Evolutionary conservation across 2,329 filamentous ascomycete genomes (phyloP), one percentile per base, ranked within the genome.

Genomic region (Allantophomopsis lycopodina): DNA sequence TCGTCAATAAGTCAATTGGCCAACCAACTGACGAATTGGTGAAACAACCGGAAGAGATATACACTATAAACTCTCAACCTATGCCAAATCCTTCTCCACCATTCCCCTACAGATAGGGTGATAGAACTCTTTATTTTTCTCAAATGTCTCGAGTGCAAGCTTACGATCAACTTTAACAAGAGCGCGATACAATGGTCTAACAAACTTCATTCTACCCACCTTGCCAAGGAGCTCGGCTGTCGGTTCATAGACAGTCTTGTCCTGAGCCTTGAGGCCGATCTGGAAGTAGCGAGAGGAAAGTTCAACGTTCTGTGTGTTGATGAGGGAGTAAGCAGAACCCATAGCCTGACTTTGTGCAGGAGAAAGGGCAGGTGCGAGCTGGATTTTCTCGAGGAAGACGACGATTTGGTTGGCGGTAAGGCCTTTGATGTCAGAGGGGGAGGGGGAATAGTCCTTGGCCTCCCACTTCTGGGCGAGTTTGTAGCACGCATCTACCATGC

Each of bases 141-240:
- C 73, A 61, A 94, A 95, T 0, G 88, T 94, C 56, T 76, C 66
- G 39, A 89, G 60, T 0, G 91, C 89, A 52, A 94, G 60, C 18
- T 76, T 64, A 36, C 75, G 67, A 61, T 95, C 80, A 32, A 83
- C 74, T 57, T 78, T 76, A 53, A 81, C 79, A 48, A 98, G 63
- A 37, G 75, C 71, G 44, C 81, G 72, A 63, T 81, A 95, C 54
- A 96, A 62, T 16, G 89, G 86, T 36, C 89, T 70, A 43, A 96
- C 89, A 60, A 89, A 96, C 71, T 96, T 96, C 91, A 98, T 96
- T 42, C 91, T 69, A 11, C 91, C 91, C 17, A 95, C 87, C 39
- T 71, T 69, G 23, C 84, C 83, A 32, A 96, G 66, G 40, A 95
- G 65, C 42, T 83, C 74, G 1, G 81, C 77, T 0, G 85, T 76